Evolutionary conservation across 2,329 filamentous ascomycete genomes (phyloP).

Genomic region (Aulographum hederae): DNA sequence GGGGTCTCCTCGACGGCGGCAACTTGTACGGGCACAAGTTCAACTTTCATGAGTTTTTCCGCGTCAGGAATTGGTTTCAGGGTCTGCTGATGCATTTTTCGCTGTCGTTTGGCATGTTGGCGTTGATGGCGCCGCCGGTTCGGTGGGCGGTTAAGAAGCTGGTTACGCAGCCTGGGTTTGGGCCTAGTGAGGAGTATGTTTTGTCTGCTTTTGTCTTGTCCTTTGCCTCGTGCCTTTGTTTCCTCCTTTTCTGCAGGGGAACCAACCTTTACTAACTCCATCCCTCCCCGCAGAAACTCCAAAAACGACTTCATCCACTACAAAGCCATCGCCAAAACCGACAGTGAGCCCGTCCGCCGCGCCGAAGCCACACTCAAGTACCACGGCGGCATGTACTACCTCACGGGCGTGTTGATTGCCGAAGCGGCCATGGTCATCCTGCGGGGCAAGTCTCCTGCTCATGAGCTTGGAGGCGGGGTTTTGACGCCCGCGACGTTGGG

Average conservation of each 20-base stretch:
- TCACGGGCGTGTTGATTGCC: slow-evolving; percentile 45
- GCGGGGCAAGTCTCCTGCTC: slow-evolving; percentile 26
- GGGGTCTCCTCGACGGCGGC: slow-evolving; percentile 32
- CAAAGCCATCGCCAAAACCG: slow-evolving; percentile 42
- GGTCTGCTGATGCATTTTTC: slow-evolving; percentile 32
- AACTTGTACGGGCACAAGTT: slow-evolving; percentile 40
- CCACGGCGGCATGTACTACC: slow-evolving; percentile 44
- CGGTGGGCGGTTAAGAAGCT: slow-evolving; percentile 30
- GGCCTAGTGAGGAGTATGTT: slow-evolving; percentile 25
- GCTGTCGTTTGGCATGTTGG: slow-evolving; percentile 23
- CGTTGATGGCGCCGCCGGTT: slow-evolving; percentile 32
- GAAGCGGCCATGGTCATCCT: slow-evolving; percentile 49
- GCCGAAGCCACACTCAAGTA: slow-evolving; percentile 38
- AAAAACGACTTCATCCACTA: slow-evolving; percentile 44
- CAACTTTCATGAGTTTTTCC: slow-evolving; percentile 37
- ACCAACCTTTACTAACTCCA: too few relatives aligned
- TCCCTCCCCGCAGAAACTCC: slow-evolving; percentile 27
- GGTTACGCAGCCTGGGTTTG: slow-evolving; percentile 31
- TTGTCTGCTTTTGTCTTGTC: slow-evolving; percentile 9
- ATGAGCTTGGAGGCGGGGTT: slow-evolving; percentile 43
- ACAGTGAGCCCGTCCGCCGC: slow-evolving; percentile 26
- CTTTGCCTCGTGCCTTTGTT: too few relatives aligned
- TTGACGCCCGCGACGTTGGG: slow-evolving; percentile 58
- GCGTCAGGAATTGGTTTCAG: slow-evolving; percentile 27
- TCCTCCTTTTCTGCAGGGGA: too few relatives aligned